Percentiles rank a stretch among this genome's conserved stretches.
These are phyloP conservation scores for Magnusiomyces sp. DNA, from an alignment of 1,139 yeast species.

Conservation along the genomic window DNA sequence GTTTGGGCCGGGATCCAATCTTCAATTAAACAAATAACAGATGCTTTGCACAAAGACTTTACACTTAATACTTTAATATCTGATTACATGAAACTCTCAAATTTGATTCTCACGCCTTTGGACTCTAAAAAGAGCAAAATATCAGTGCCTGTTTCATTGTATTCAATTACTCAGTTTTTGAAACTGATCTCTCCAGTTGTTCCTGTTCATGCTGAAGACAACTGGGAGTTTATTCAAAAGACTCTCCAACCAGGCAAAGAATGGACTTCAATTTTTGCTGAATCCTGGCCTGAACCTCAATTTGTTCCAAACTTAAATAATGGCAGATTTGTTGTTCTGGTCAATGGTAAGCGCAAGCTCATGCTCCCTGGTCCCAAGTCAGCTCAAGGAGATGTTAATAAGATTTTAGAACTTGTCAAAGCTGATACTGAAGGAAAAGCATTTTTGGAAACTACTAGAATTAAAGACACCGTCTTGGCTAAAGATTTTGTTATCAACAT, in stretches of 20 bases:
- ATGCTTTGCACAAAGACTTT: slow-evolving; percentile 50
- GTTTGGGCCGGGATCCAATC: slow-evolving; percentile 52
- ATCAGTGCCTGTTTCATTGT: slow-evolving; percentile 31
- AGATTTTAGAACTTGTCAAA: slow-evolving; percentile 23
- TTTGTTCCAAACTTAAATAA: slow-evolving; percentile 11
- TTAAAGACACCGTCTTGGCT: slow-evolving; percentile 20
- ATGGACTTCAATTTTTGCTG: slow-evolving; percentile 40
- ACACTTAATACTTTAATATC: slow-evolving; percentile 80
- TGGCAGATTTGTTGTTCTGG: slow-evolving; percentile 35
- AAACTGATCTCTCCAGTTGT: slow-evolving; percentile 62
- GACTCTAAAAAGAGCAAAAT: slow-evolving; percentile 29
- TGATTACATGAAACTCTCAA: slow-evolving; percentile 81
- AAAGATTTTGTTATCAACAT: slow-evolving; percentile 20
- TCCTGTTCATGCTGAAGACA: slow-evolving; percentile 78
- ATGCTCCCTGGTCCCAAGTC: slow-evolving; percentile 32
- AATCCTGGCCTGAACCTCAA: slow-evolving; percentile 26
- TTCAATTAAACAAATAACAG: slow-evolving; percentile 44
- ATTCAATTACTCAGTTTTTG: slow-evolving; percentile 46
- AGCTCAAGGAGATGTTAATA: slow-evolving; percentile 32
- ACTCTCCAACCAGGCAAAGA: slow-evolving; percentile 19
- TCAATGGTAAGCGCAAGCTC: slow-evolving; percentile 61
- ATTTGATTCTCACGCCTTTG: slow-evolving; percentile 38
- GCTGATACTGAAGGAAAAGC: slow-evolving; percentile 16
- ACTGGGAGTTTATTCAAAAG: slow-evolving; percentile 50
- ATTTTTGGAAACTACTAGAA: slow-evolving; percentile 18